phyloP scores from a whole-genome alignment of 352 stramenopile species.

The Globisporangium uncinulatum region DNA sequence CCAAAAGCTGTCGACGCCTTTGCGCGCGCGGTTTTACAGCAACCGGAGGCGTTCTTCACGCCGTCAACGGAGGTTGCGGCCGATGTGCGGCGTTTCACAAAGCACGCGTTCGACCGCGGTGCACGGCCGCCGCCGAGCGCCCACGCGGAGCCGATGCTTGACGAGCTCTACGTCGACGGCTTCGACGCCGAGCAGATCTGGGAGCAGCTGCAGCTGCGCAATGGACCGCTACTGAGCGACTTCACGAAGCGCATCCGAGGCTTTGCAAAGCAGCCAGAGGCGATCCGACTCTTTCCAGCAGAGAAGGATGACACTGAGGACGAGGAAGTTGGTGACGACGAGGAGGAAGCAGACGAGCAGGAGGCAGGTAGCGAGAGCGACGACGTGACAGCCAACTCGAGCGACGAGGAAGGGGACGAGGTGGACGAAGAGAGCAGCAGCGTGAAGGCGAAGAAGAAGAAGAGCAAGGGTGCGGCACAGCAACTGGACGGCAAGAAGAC shows the following conservation, averaged over 20 bases:
- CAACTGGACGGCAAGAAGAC: slow-evolving; percentile 22
- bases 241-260: slow-evolving; percentile 65
- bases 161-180: slow-evolving; percentile 76
- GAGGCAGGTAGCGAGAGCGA: slow-evolving; percentile 13
- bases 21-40: slow-evolving; percentile 57
- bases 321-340: slow-evolving; percentile 16
- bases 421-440: slow-evolving; percentile 20
- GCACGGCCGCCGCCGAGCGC: slow-evolving; percentile 29
- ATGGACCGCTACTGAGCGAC: slow-evolving; percentile 62
- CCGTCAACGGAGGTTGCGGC: slow-evolving; percentile 54
- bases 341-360: slow-evolving; percentile 17
- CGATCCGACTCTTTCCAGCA: slow-evolving; percentile 52
- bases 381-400: slow-evolving; percentile 12
- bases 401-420: slow-evolving; percentile 14
- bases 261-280: slow-evolving; percentile 53
- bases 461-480: neutral
- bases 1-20: slow-evolving; percentile 49
- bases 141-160: slow-evolving; percentile 33
- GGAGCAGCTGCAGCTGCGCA: slow-evolving; percentile 82
- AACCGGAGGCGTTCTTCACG: slow-evolving; percentile 83
- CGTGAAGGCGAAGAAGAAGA: slow-evolving; percentile 24
- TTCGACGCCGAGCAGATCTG: slow-evolving; percentile 84
- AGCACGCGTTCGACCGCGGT: slow-evolving; percentile 77
- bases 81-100: slow-evolving; percentile 69
- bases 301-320: slow-evolving; percentile 20